phyloP scores from a whole-genome alignment of 768 basidiomycete species.

The Tricholoma sp. region DNA sequence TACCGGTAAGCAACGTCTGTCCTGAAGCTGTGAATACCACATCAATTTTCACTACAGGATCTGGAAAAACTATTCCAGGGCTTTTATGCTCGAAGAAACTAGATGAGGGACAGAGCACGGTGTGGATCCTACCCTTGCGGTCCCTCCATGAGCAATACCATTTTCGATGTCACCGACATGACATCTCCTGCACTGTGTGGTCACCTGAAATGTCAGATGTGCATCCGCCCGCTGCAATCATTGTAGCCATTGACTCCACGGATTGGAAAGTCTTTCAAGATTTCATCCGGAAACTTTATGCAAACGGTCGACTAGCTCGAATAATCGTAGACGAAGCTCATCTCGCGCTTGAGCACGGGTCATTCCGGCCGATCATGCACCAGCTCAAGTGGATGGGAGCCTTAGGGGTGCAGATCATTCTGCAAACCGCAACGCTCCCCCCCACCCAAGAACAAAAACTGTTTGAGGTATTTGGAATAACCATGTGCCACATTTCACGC shows the following conservation, averaged over 20 bases:
- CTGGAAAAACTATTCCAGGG: conserved; percentile 10
- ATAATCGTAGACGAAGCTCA: conserved; percentile 14
- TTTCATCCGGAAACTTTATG: not conserved
- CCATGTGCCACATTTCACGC: not conserved
- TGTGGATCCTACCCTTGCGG: conserved; percentile 11
- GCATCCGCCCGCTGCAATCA: not conserved
- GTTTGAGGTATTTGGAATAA: not conserved
- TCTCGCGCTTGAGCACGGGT: conserved; percentile 6
- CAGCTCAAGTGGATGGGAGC: conserved; percentile 7
- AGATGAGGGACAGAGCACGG: conserved; percentile 10
- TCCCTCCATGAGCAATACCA: conserved; percentile 15
- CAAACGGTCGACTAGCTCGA: conserved; percentile 1
- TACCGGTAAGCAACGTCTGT: not conserved
- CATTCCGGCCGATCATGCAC: conserved; percentile 10
- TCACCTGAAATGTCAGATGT: not conserved
- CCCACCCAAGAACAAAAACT: conserved; percentile 3
- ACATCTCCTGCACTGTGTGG: conserved; percentile 5
- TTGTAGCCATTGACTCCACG: conserved; percentile 7
- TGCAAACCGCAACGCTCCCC: conserved; percentile 12
- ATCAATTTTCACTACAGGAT: not conserved
- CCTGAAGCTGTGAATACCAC: not conserved
- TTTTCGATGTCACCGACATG: not conserved
- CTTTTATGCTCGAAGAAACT: not conserved
- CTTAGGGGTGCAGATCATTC: conserved; percentile 4
- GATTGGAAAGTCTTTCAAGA: not conserved